phyloP scores from a whole-genome alignment of 1,284 basidiomycete species.

The Trametes sp. region DNA sequence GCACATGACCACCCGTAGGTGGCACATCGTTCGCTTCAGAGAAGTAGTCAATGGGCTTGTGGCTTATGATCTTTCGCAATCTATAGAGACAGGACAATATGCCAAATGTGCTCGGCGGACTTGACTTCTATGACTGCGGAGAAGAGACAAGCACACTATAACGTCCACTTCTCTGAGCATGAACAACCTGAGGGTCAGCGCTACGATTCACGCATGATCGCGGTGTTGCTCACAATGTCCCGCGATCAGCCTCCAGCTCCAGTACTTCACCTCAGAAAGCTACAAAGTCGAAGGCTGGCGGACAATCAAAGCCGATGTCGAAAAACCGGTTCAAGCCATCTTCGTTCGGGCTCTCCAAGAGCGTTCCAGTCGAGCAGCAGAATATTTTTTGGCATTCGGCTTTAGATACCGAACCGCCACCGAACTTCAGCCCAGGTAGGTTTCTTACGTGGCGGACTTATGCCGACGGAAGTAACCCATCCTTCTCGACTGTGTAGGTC shows the following conservation, averaged over 20 bases:
- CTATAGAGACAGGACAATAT: conserved; percentile 41
- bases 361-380: conserved; percentile 29
- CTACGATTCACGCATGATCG: not conserved
- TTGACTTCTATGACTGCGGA: conserved; percentile 46
- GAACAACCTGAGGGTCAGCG: conserved; percentile 29
- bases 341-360: conserved; percentile 4
- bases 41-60: not conserved
- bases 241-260: not conserved
- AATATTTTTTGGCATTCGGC: conserved; percentile 74
- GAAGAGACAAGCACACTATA: conserved; percentile 57
- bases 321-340: conserved; percentile 20
- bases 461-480: not conserved
- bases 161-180: conserved; percentile 49
- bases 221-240: too few relatives aligned
- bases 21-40: not conserved
- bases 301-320: conserved; percentile 8
- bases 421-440: conserved; percentile 77
- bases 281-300: not conserved
- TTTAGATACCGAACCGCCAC: conserved; percentile 57
- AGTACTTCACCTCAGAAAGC: conserved; percentile 3
- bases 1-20: conserved; percentile 29
- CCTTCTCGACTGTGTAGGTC: conserved; percentile 54
- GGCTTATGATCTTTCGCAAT: not conserved
- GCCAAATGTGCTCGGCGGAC: conserved; percentile 57
- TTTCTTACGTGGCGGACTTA: too few relatives aligned